Base-by-base conservation (phyloP, 192 early-diverging fungal species). In the Backusella macrospora region DNA sequence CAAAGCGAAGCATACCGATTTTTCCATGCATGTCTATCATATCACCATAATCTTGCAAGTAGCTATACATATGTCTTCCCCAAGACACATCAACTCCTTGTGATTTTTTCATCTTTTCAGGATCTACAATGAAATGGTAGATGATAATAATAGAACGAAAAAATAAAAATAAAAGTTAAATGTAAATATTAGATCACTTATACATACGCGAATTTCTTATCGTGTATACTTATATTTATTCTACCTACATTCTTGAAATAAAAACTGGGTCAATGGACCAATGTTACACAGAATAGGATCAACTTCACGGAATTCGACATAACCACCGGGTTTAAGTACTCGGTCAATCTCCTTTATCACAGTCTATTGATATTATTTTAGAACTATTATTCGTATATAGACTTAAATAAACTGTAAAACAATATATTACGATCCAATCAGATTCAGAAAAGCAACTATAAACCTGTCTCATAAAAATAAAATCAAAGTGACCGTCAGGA, bases 281-380 rank as follows among this genome's bases (percentile, higher is more conserved):
- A 62, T 44, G 45, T 74, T 59, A 13, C 47, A n/a, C n/a, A 78
- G 29, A 14, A 49, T 47, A 10, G 78, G 76, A 62, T 82, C 74
- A 43, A 75, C 26, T 62, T 84, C 83, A 9, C 78, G 65, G 13
- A 84, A 49, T 62, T 84, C 83, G 4, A 84, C 73, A 65, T 72
- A 84, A 9, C 83, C 83, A 23, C 80, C 78, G 13, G 83, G 83
- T 72, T 79, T 79, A 4, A 76, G 21, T 13, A 82, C 64, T 29
- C 82, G 44, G 21, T 23, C n/a, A 5, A 81, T 44, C 37, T 80
- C 76, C 29, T 69, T 59, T 42, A 80, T 46, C 15, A 69, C 59
- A 4, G 26, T 59, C 52, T 59, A 59, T 59, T 34, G 29, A 34
- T 34, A n/a, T 42, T 7, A 59, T 74, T 13, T n/a, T 21, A 15